Conservation (phyloP, 768 basidiomycete species). For the Phylloporus arenicola region DNA sequence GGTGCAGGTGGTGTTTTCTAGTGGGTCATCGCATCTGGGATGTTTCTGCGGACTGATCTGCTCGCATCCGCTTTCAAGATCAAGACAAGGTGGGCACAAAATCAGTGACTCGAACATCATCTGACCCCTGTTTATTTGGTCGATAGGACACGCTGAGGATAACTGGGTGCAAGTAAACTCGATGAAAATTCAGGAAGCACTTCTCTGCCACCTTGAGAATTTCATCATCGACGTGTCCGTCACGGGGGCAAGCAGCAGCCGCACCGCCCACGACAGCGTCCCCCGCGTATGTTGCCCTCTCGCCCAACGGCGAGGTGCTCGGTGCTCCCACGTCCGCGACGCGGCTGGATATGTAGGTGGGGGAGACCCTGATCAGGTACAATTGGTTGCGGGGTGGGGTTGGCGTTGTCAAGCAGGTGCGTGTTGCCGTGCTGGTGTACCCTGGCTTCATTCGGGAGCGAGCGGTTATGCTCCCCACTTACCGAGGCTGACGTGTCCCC, state of each 20-base stretch:
- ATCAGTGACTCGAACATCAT: background rate
- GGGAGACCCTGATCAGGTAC: no score
- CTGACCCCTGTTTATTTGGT: background rate
- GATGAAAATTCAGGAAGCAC: constrained; percentile 59
- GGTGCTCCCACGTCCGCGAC: no score
- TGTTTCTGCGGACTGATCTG: background rate
- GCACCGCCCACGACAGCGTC: no score
- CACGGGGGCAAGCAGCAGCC: constrained; percentile 58
- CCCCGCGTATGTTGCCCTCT: no score
- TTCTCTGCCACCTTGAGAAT: constrained; percentile 55
- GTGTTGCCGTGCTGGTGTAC: no score
- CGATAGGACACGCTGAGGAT: constrained; percentile 74
- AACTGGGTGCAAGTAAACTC: constrained; percentile 78
- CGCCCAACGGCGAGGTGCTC: constrained; percentile 54
- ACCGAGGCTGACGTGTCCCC: no score
- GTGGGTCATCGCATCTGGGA: constrained; percentile 35
- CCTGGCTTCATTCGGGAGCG: no score
- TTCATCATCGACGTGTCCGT: constrained; percentile 58
- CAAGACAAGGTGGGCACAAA: constrained; percentile 54
- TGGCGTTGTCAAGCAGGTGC: no score
- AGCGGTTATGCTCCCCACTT: no score
- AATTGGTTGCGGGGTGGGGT: no score
- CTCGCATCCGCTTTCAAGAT: constrained; percentile 55
- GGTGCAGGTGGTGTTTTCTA: constrained; percentile 60
- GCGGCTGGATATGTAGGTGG: no score